phyloP scores from a whole-genome alignment of 108 stramenopile genomes.

The Pseudonitzschia delicatissima region DNA sequence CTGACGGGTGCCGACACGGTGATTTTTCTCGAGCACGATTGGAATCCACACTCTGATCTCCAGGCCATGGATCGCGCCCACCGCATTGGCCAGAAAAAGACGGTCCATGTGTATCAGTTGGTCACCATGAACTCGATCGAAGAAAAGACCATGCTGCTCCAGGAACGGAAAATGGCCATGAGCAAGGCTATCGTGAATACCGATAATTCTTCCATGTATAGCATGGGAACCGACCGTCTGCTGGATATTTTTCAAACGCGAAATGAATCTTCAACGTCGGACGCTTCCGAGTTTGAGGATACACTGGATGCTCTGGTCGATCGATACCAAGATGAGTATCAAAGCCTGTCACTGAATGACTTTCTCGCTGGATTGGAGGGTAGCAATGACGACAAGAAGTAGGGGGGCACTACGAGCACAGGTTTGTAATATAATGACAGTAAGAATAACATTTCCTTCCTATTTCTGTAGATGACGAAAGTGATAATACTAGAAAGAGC shows the following conservation, averaged over 20 bases:
- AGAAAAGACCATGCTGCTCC: conserved; percentile 85
- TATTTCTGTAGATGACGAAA: too few species aligned
- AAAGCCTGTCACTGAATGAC: conserved; percentile 24
- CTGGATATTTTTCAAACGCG: conserved; percentile 75
- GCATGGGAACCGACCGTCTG: conserved; percentile 85
- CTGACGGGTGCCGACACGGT: conserved; percentile 85
- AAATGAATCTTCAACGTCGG: conserved; percentile 8
- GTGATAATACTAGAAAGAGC: too few species aligned
- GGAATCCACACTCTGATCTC: conserved; percentile 81
- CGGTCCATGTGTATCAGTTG: conserved; percentile 91
- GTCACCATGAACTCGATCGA: conserved; percentile 87
- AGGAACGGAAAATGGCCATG: conserved; percentile 66
- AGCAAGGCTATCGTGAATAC: conserved; percentile 83
- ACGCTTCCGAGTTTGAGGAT: conserved; percentile 1
- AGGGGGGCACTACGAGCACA: too few species aligned
- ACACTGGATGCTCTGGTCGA: conserved; percentile 30
- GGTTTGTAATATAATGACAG: too few species aligned
- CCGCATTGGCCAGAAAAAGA: conserved; percentile 75
- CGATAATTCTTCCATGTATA: conserved; percentile 84
- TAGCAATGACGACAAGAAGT: too few species aligned
- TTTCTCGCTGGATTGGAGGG: conserved; percentile 18
- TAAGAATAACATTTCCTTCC: too few species aligned
- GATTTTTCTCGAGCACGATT: conserved; percentile 81
- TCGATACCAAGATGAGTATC: conserved; percentile 41
- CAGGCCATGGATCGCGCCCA: conserved; percentile 75